Conservation (phyloP, 495 filamentous ascomycete genomes). For the Podospora didyma region DNA sequence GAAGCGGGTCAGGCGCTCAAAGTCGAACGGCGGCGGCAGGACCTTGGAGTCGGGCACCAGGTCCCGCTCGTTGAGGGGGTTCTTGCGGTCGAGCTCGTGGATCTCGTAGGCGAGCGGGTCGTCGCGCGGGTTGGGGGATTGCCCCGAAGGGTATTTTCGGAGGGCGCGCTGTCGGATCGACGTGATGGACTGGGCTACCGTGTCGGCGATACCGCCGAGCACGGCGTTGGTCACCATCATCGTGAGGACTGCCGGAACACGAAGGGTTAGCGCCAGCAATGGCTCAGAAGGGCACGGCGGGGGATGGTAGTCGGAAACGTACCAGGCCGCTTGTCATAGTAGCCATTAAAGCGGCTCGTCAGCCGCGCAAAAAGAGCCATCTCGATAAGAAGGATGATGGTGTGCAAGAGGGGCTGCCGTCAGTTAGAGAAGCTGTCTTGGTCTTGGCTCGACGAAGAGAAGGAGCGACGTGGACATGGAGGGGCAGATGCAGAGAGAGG, state of each 20-base stretch:
- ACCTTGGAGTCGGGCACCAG: slow-evolving; percentile 59
- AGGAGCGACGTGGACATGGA: background rate
- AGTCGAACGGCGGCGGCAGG: slow-evolving; percentile 85
- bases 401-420: slow-evolving; percentile 88
- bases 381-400: slow-evolving; percentile 80
- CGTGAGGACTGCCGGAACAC: slow-evolving; percentile 64
- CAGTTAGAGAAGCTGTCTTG: slow-evolving; percentile 5
- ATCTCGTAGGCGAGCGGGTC: slow-evolving; percentile 85
- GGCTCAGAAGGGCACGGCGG: background rate
- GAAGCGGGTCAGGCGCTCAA: slow-evolving; percentile 87
- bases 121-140: slow-evolving; percentile 44
- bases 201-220: slow-evolving; percentile 80
- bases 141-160: slow-evolving; percentile 46
- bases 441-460: background rate
- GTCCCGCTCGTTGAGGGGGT: slow-evolving; percentile 61
- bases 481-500: slow-evolving; percentile 19
- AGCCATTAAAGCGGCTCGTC: slow-evolving; percentile 82
- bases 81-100: slow-evolving; percentile 77
- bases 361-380: slow-evolving; percentile 79
- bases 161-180: slow-evolving; percentile 66
- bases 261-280: background rate
- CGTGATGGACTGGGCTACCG: slow-evolving; percentile 89
- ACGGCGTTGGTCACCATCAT: slow-evolving; percentile 98
- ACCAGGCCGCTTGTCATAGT: slow-evolving; percentile 86
- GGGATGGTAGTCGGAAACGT: slow-evolving; percentile 18